Evolutionary conservation across 305 asterid species (phyloP).

Genomic region (Plantago coronopus): DNA sequence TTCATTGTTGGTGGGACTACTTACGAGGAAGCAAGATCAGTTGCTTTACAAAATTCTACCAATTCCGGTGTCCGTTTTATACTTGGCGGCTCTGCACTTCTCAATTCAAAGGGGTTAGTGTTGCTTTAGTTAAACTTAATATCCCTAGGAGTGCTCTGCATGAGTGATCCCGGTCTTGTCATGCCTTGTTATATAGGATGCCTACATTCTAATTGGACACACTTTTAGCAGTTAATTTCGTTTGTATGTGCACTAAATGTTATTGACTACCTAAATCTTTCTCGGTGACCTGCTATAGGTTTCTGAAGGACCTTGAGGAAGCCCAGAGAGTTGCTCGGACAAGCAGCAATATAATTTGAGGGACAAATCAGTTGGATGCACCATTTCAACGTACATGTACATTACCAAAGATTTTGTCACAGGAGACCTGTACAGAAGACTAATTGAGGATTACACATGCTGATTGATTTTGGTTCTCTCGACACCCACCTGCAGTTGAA

Average conservation of each 20-base stretch:
- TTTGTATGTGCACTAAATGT: not conserved
- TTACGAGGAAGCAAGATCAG: conserved; percentile 90
- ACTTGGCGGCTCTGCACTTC: conserved; percentile 86
- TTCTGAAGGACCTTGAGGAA: conserved; percentile 92
- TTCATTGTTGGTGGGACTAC: conserved; percentile 96
- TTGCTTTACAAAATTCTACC: conserved; percentile 73
- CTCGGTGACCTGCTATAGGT: conserved; percentile 41
- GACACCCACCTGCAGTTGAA: conserved; percentile 7
- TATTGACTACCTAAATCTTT: conserved; percentile 16
- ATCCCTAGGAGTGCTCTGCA: not conserved
- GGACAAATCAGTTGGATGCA: conserved; percentile 23
- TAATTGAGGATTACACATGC: conserved; percentile 16
- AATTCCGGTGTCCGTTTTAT: conserved; percentile 91
- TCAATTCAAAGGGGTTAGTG: conserved; percentile 84
- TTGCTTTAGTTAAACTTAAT: conserved; percentile 2
- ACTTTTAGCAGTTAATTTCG: not conserved
- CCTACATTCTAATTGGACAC: not conserved
- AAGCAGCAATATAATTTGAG: conserved; percentile 53
- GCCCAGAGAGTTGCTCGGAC: conserved; percentile 77
- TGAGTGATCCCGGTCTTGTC: not conserved
- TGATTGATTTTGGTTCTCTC: conserved; percentile 17
- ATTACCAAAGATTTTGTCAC: conserved; percentile 23
- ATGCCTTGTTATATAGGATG: not conserved
- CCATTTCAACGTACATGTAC: conserved; percentile 21
- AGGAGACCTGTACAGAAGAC: conserved; percentile 25